Evolutionary conservation across 805 yeast genomes (phyloP), one percentile per base, ranked within the genome.

Genomic region (Tetrapisispora fleetii): DNA sequence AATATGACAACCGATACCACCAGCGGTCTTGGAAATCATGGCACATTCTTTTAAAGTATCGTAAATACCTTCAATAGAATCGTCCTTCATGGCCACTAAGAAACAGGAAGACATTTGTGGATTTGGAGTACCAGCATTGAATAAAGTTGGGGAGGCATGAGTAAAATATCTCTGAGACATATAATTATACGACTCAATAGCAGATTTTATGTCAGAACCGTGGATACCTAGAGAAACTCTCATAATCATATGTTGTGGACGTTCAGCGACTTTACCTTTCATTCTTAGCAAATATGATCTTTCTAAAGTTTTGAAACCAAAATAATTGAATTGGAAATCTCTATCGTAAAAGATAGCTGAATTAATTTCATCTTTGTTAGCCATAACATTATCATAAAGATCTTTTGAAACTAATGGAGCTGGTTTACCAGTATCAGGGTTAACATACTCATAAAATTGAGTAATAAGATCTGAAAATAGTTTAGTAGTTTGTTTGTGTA

Each of bases 131-230:
- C 96, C 98, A 1, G 97, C 86, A 59, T 90, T 90, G 75, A 85
- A 91, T 51, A 91, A 71, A 1, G 99, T 91, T 11, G 99, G 98
- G 8, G 96, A 86, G 3, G 95, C 96, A 63, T 91, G 98, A 44
- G 90, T 86, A 70, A 91, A 88, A 64, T 81, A 85, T 65, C 84
- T 85, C 58, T 74, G 71, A 4, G 96, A 86, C 96, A 91, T 90
- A 59, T 84, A 69, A 55, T 85, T 77, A 67, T 90, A 91, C 13
- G 97, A 88, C 67, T 90, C 95, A 13, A 81, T 59, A 3, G 79
- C 95, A 17, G 72, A 70, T 38, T 75, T 76, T 21, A 87, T 67
- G 62, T 85, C 77, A 41, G 69, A 68, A 37, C 84, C 85, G 61
- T 91, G 97, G 48, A 91, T 87, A 38, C 97, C 97, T 18, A 91